Evolutionary conservation across 2,329 filamentous ascomycete genomes (phyloP), one percentile per base, ranked within the genome.

Genomic region (Hysterium pulicare): DNA sequence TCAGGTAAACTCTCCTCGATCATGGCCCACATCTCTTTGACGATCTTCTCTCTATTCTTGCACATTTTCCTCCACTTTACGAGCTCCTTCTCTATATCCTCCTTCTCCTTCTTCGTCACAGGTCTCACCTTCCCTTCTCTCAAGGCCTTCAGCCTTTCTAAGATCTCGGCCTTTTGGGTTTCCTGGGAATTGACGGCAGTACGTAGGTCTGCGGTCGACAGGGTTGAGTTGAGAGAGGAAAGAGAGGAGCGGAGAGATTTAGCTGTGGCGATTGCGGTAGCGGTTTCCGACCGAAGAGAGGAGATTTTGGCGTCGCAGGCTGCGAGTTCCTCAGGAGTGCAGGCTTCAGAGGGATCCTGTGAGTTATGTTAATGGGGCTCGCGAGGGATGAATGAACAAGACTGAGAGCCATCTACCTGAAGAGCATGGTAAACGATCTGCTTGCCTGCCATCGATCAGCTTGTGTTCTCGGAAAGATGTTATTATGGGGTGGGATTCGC

Each of bases 391-490:
- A 33, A 17, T 19, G 8, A 9, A 19, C 19, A 13, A 15, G 22
- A 23, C n/a, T 24, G 19, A 17, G 21, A 21, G 35, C 24, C 5
- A 34, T 45, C 17, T 55, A 73, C 72, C 58, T 75, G 72, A 5
- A 71, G 50, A 26, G 73, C 69, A 59, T 83, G 80, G 57, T 83
- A 83, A 45, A 83, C 79, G 30, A 73, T 69, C 53, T 83, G 79
- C 62, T 83, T 83, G 16, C 80, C 79, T 78, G 47, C 1, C 6
- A 19, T 45, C 33, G 5, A 30, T 38, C 13, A 30, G 30, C n/a
- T n/a, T n/a, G n/a, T n/a, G n/a, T n/a, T n/a, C n/a, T n/a, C n/a
- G 19, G 13, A 16, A 16, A 33, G 15, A 22, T 21, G 22, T 11
- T 33, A 16, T 23, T 20, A 41, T 40, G 38, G 44, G 33, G 22